phyloP scores from a whole-genome alignment of 2,329 filamentous ascomycete genomes.

The Epichloe amarillans region DNA sequence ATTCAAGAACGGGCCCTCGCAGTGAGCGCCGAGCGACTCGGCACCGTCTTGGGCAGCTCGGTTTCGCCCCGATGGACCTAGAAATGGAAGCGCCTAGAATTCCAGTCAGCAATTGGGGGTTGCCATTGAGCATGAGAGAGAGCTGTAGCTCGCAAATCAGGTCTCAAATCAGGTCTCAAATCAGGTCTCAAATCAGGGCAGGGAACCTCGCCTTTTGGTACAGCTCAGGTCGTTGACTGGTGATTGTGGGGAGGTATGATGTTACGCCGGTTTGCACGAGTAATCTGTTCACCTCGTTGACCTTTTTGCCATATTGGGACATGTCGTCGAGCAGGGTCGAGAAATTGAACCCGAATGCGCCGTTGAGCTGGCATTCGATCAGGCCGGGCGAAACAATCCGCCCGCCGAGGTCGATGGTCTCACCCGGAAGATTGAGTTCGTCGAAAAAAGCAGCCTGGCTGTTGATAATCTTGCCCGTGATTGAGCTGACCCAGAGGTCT shows the following conservation, averaged over 20 bases:
- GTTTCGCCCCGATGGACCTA: constrained; percentile 54
- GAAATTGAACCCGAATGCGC: constrained; percentile 87
- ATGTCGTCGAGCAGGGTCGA: constrained; percentile 60
- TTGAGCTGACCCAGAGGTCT: constrained; percentile 80
- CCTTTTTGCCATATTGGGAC: constrained; percentile 56
- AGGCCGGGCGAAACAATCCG: constrained; percentile 76
- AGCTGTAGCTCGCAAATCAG: not conserved
- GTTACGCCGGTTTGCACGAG: constrained; percentile 74
- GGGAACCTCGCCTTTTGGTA: constrained; percentile 52
- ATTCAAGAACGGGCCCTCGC: constrained; percentile 80
- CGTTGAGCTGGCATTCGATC: constrained; percentile 87
- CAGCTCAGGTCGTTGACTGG: constrained; percentile 65
- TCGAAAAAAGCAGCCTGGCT: constrained; percentile 57
- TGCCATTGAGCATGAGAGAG: not conserved
- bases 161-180: too few species aligned
- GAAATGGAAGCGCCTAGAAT: constrained; percentile 52
- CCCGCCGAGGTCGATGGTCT: constrained; percentile 65
- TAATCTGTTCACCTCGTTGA: constrained; percentile 56
- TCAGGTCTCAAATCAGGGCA: not conserved
- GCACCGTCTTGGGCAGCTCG: constrained; percentile 56
- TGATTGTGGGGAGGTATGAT: constrained; percentile 74
- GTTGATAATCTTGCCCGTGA: constrained; percentile 68
- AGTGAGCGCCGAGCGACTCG: constrained; percentile 80
- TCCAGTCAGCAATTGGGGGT: not conserved
- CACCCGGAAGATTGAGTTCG: constrained; percentile 54